phyloP scores from a whole-genome alignment of 1,284 basidiomycete species.

The Xerocomus minutiporus region DNA sequence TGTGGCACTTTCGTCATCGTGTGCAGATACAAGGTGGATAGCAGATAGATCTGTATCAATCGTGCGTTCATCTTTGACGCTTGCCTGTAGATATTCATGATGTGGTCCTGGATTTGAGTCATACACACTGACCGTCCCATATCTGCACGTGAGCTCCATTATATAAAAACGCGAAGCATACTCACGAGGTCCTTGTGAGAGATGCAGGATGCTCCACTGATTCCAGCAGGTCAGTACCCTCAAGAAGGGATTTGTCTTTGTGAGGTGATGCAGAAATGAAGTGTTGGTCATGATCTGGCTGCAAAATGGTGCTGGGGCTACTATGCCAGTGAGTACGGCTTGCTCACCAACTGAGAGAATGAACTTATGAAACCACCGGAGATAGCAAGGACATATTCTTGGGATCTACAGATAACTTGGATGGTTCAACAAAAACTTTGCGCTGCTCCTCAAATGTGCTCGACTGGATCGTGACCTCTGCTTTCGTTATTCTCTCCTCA shows the following conservation, averaged over 20 bases:
- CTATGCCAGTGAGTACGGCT: constrained; percentile 1
- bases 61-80: neutral
- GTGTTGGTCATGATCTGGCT: neutral
- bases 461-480: neutral
- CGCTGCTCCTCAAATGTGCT: neutral
- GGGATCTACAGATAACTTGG: neutral
- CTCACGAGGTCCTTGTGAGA: constrained; percentile 5
- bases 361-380: constrained; percentile 2
- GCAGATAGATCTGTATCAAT: neutral
- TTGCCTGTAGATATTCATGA: neutral
- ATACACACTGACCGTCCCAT: neutral
- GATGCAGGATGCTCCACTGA: neutral
- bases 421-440: neutral
- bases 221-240: no score
- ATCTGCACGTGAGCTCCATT: constrained; percentile 5
- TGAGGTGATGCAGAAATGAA: neutral
- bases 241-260: neutral
- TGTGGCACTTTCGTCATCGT: neutral
- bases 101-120: neutral
- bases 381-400: neutral
- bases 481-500: neutral
- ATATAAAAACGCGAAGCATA: neutral
- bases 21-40: neutral
- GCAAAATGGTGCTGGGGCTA: neutral
- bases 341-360: neutral